Base-by-base conservation (phyloP, 2,329 filamentous ascomycete genomes). In the Phialophora expanda region DNA sequence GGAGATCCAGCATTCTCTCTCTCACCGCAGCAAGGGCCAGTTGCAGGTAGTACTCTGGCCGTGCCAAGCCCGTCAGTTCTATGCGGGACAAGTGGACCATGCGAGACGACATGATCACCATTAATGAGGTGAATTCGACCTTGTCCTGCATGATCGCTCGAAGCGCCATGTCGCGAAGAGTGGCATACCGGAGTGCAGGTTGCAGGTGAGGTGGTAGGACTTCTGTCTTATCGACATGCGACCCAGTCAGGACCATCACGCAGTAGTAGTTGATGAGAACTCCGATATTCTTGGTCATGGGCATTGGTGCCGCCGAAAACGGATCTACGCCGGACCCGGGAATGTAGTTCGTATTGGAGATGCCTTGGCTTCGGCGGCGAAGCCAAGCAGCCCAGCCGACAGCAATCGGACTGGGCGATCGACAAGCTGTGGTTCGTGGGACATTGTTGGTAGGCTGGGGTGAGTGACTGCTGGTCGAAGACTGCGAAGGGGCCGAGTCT, bases 261-360 rank as follows among this genome's bases (percentile, higher is more conserved):
- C 41, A 51, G 46, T 55, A 54, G 26, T 67, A 67, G 30, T 58
- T 60, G 28, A 67, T 38, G 34, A 67, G 56, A 6, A 56, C 50
- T 38, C 61, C 50, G 46, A 59, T 57, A 20, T 61, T 55, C 20
- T 59, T 32, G 2, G 62, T 65, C n/a, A 67, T 57, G 14, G 62
- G 62, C 7, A 67, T 24, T 14, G 62, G 56, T 8, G 65, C 61
- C 12, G 56, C 51, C 22, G 62, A 50, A 44, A 67, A 67, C n/a
- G 65, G 65, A 48, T 67, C 65, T 12, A 65, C 57, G n/a, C 48
- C 51, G 22, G 65, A 67, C 14, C 62, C 65, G n/a, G 54, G 26
- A 26, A 50, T 64, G 22, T 56, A 62, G 46, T 65, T 67, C 17
- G 38, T 48, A 26, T 32, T 61, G 8, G 62, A 53, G 11, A 67